phyloP scores from a whole-genome alignment of 192 early-diverging fungal species.

The Piromyces sp. region DNA sequence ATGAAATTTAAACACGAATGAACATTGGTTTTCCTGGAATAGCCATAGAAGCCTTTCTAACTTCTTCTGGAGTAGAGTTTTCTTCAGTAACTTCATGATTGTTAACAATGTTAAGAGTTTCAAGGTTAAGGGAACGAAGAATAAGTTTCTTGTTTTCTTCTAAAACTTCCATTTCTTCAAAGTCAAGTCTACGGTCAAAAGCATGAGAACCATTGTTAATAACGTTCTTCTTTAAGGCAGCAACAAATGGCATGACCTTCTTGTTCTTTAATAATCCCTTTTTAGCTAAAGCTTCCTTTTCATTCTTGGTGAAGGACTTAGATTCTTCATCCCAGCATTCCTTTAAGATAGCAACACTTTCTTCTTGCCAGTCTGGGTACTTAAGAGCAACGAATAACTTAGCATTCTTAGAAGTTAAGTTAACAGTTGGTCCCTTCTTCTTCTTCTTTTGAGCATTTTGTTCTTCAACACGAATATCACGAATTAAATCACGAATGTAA shows the following conservation, averaged over 20 bases:
- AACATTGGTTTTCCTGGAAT: slow-evolving; percentile 23
- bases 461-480: slow-evolving; percentile 67
- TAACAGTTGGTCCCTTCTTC: slow-evolving; percentile 43
- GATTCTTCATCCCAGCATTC: slow-evolving; percentile 15
- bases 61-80: slow-evolving; percentile 11
- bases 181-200: slow-evolving; percentile 65
- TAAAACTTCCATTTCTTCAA: slow-evolving; percentile 65
- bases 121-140: slow-evolving; percentile 16
- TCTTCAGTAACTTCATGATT: slow-evolving; percentile 1
- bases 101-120: slow-evolving; percentile 7
- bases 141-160: slow-evolving; percentile 22
- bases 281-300: slow-evolving; percentile 40
- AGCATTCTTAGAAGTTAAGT: slow-evolving; percentile 7
- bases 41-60: slow-evolving; percentile 18
- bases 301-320: slow-evolving; percentile 52
- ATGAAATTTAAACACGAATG: neutral
- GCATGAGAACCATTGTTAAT: slow-evolving; percentile 41
- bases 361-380: slow-evolving; percentile 93
- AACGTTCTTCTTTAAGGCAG: slow-evolving; percentile 73
- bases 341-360: slow-evolving; percentile 18
- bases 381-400: slow-evolving; percentile 60
- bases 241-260: slow-evolving; percentile 89
- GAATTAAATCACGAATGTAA: slow-evolving; percentile 60
- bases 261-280: slow-evolving; percentile 81
- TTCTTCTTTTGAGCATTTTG: slow-evolving; percentile 53